phyloP scores from a whole-genome alignment of 139 green algal genomes.

The Bryopsis sp. region DNA sequence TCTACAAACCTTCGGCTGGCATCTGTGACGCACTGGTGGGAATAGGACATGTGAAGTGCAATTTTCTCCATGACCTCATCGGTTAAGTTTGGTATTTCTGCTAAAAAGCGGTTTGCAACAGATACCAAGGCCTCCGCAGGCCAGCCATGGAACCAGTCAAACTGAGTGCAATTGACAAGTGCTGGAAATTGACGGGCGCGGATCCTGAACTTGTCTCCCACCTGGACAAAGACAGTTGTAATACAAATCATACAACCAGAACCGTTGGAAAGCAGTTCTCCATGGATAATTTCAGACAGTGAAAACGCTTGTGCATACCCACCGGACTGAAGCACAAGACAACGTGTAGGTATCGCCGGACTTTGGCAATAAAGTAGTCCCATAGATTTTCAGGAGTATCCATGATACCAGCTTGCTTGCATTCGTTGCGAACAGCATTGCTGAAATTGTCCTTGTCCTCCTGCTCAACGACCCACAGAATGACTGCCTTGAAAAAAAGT shows the following conservation, averaged over 20 bases:
- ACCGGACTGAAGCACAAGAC: conserved; percentile 83
- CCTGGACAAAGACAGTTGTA: conserved; percentile 11
- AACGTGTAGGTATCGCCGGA: conserved; percentile 74
- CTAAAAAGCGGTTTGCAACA: conserved; percentile 70
- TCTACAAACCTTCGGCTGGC: conserved; percentile 27
- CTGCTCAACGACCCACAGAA: conserved; percentile 17
- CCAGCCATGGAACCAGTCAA: conserved; percentile 84
- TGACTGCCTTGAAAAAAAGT: too few relatives aligned
- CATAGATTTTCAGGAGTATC: conserved; percentile 76
- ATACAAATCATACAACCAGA: background rate
- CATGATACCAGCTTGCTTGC: conserved; percentile 64
- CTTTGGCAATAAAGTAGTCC: conserved; percentile 86
- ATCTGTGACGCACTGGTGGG: conserved; percentile 52
- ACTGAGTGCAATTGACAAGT: conserved; percentile 70
- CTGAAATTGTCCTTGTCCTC: conserved; percentile 75
- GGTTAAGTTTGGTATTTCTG: conserved; percentile 56
- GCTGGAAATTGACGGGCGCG: conserved; percentile 80
- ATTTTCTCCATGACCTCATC: conserved; percentile 57
- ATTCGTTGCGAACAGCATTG: conserved; percentile 76
- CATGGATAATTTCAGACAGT: too few relatives aligned
- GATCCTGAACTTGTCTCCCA: conserved; percentile 83
- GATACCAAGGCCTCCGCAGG: conserved; percentile 69
- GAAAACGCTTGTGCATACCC: too few relatives aligned
- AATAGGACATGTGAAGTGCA: conserved; percentile 79
- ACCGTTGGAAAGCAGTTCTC: background rate